A percentile compares a stretch with the other conserved stretches of the same genome.
Conservation (phyloP, 2,329 filamentous ascomycete genomes). For the Xenoacremonium recifei region DNA sequence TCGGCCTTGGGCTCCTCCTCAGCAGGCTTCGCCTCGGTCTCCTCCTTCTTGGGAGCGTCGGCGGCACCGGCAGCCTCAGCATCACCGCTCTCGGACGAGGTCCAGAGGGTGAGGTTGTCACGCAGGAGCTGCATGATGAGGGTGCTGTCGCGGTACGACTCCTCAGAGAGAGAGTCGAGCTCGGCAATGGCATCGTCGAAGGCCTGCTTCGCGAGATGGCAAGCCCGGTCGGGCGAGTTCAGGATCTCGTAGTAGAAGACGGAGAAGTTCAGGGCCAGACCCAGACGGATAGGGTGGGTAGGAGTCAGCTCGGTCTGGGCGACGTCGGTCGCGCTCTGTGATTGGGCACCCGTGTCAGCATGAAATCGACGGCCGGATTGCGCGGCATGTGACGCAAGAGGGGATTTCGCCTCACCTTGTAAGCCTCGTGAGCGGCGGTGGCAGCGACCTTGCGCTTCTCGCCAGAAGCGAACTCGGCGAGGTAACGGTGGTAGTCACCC, state of each 20-base stretch:
- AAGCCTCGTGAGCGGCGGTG: slow-evolving; percentile 86
- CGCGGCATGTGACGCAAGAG: slow-evolving; percentile 24
- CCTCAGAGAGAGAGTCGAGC: slow-evolving; percentile 95
- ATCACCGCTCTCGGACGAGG: slow-evolving; percentile 86
- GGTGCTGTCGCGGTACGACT: slow-evolving; percentile 98
- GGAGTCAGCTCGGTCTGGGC: slow-evolving; percentile 96
- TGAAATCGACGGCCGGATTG: slow-evolving; percentile 19
- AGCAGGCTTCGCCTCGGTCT: slow-evolving; percentile 44
- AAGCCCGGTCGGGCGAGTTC: slow-evolving; percentile 95
- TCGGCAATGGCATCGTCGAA: slow-evolving; percentile 98
- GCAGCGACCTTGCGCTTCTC: slow-evolving; percentile 90
- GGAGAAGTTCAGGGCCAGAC: slow-evolving; percentile 97
- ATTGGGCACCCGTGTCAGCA: slow-evolving; percentile 15
- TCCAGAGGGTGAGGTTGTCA: slow-evolving; percentile 98
- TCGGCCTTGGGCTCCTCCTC: slow-evolving; percentile 46
- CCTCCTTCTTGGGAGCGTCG: slow-evolving; percentile 54
- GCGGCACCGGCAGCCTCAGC: slow-evolving; percentile 63
- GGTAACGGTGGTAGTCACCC: slow-evolving; percentile 95
- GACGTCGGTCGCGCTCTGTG: slow-evolving; percentile 91
- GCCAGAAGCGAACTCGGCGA: slow-evolving; percentile 88
- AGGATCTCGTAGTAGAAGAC: slow-evolving; percentile 99
- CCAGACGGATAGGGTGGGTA: slow-evolving; percentile 96
- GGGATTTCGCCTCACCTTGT: slow-evolving; percentile 70
- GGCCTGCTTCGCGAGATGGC: slow-evolving; percentile 98
- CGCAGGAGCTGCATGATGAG: slow-evolving; percentile 99